A percentile compares a stretch with the other conserved stretches of the same genome.
These are phyloP conservation scores for Williopsis jadinii DNA, from an alignment of 1,139 yeast species.

Conservation along the genomic window DNA sequence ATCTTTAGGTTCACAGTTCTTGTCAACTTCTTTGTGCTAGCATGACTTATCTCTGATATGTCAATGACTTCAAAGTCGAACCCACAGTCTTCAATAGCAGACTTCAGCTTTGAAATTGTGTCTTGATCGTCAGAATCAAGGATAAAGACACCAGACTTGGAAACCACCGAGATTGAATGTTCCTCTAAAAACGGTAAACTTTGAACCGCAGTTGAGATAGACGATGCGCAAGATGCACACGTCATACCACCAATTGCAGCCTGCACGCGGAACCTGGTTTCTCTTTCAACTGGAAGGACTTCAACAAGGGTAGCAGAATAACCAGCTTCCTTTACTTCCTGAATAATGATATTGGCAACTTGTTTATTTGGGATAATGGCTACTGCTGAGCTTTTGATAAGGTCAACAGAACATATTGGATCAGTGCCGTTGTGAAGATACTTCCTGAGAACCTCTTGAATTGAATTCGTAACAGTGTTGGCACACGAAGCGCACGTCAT, in stretches of 20 bases:
- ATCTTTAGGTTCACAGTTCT: slow-evolving; percentile 52
- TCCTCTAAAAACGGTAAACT: slow-evolving; percentile 48
- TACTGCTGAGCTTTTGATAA: slow-evolving; percentile 38
- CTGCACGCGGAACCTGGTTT: slow-evolving; percentile 38
- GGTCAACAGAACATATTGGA: slow-evolving; percentile 27
- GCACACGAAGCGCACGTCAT: slow-evolving; percentile 65
- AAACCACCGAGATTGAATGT: slow-evolving; percentile 47
- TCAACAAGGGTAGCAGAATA: slow-evolving; percentile 53
- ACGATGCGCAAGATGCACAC: slow-evolving; percentile 62
- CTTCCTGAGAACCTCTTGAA: slow-evolving; percentile 29
- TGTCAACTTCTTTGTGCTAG: slow-evolving; percentile 38
- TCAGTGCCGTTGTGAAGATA: slow-evolving; percentile 2
- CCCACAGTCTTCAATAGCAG: slow-evolving; percentile 57
- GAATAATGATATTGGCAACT: slow-evolving; percentile 41
- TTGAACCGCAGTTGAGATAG: slow-evolving; percentile 44
- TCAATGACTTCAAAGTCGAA: slow-evolving; percentile 46
- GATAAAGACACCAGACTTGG: slow-evolving; percentile 55
- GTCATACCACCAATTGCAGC: slow-evolving; percentile 71
- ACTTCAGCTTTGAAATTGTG: slow-evolving; percentile 35
- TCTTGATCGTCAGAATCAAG: slow-evolving; percentile 31
- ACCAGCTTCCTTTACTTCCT: slow-evolving; percentile 46
- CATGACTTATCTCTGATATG: slow-evolving; percentile 36
- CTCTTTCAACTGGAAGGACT: slow-evolving; percentile 47
- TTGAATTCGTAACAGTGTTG: slow-evolving; percentile 37
- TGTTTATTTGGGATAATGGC: slow-evolving; percentile 46